Conservation (phyloP, 805 yeast genomes). For the Kurtzmaniella fragi region DNA sequence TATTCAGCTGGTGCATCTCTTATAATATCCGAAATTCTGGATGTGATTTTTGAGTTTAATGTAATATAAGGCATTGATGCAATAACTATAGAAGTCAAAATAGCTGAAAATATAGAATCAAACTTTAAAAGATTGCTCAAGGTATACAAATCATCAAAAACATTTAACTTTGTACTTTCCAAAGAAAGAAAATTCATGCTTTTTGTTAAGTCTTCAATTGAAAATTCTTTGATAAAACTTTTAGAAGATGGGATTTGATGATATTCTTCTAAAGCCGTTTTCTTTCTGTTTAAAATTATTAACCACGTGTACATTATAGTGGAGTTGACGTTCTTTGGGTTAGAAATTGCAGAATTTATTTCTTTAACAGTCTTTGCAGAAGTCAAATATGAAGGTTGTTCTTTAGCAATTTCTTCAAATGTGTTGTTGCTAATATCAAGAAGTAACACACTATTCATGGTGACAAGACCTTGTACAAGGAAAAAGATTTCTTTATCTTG, state of each 20-base stretch:
- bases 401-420: constrained; percentile 29
- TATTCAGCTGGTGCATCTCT: constrained; percentile 41
- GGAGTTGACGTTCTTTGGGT: constrained; percentile 36
- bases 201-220: constrained; percentile 11
- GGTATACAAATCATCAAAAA: constrained; percentile 40
- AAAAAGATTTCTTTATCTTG: constrained; percentile 20
- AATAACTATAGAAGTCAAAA: constrained; percentile 40
- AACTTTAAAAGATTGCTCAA: constrained; percentile 40
- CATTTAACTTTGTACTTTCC: constrained; percentile 35
- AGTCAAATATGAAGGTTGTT: constrained; percentile 26
- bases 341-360: constrained; percentile 37
- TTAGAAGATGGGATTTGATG: constrained; percentile 8
- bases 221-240: constrained; percentile 15
- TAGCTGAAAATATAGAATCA: constrained; percentile 49
- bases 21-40: constrained; percentile 38
- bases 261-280: constrained; percentile 37
- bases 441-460: constrained; percentile 46
- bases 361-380: constrained; percentile 32
- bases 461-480: constrained; percentile 41
- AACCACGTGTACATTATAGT: constrained; percentile 65
- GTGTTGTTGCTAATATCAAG: constrained; percentile 53
- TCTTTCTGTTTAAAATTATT: constrained; percentile 50
- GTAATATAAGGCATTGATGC: constrained; percentile 46
- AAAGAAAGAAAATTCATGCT: constrained; percentile 30
- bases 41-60: constrained; percentile 40